These are phyloP conservation scores for Pugionium cornutum DNA, from an alignment of 345 rosid genomes.

Conservation along the genomic window DNA sequence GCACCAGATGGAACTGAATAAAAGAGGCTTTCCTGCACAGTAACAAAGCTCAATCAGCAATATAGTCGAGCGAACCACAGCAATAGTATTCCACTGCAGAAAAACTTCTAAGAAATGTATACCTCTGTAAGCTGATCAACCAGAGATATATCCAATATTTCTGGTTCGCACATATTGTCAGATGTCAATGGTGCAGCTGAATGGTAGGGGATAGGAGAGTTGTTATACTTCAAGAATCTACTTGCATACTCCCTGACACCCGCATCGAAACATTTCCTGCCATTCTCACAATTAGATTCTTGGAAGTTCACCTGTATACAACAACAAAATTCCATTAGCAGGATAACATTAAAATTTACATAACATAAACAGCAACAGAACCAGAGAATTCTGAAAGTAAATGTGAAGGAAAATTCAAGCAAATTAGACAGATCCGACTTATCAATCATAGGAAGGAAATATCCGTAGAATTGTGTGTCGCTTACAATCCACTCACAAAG, in stretches of 20 bases:
- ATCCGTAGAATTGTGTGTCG: neutral
- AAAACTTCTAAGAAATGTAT: constrained; percentile 34
- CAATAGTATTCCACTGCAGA: constrained; percentile 15
- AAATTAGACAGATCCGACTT: constrained; percentile 15
- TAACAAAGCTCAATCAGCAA: constrained; percentile 27
- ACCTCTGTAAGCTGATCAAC: constrained; percentile 80
- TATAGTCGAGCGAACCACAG: constrained; percentile 4
- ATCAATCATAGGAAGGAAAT: constrained; percentile 11
- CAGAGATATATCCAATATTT: constrained; percentile 59
- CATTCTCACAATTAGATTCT: constrained; percentile 39
- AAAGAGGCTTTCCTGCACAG: constrained; percentile 88
- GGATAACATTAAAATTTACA: constrained; percentile 11
- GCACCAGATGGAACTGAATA: constrained; percentile 81
- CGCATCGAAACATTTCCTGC: constrained; percentile 39
- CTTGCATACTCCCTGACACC: constrained; percentile 67
- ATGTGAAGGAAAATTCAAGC: constrained; percentile 8
- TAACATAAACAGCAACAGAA: constrained; percentile 19
- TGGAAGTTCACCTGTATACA: constrained; percentile 51
- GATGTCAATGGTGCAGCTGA: constrained; percentile 64
- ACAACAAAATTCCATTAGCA: constrained; percentile 8
- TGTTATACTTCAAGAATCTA: constrained; percentile 61
- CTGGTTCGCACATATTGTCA: constrained; percentile 58
- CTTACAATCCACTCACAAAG: constrained; percentile 22
- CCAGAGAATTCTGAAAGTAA: constrained; percentile 4
- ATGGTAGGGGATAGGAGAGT: constrained; percentile 49